A percentile compares a stretch with the other conserved stretches of the same genome.
Conservation (phyloP, 768 basidiomycete species). For the Neoboletus magnificus region DNA sequence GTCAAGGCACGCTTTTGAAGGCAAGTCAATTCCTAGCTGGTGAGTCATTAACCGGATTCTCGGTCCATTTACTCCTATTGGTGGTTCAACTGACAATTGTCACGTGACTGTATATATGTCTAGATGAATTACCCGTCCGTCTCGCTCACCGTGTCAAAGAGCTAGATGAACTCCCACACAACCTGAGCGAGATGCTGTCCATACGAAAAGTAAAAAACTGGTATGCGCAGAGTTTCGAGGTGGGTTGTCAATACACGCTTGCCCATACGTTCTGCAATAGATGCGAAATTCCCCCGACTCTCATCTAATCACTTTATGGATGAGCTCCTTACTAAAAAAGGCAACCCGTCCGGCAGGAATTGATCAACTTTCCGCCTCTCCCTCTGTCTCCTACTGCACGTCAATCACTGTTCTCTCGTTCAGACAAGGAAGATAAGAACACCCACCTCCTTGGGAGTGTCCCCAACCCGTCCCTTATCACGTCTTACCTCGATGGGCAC, state of each 20-base stretch:
- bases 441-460: conserved; percentile 62
- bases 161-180: conserved; percentile 90
- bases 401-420: conserved; percentile 54
- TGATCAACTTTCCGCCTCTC: conserved; percentile 83
- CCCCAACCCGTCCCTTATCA: conserved; percentile 73
- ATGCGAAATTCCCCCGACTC: not conserved
- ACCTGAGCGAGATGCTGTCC: conserved; percentile 84
- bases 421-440: conserved; percentile 34
- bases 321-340: not conserved
- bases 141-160: conserved; percentile 96
- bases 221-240: conserved; percentile 99
- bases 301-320: not conserved
- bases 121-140: conserved; percentile 92
- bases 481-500: conserved; percentile 31
- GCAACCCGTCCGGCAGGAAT: conserved; percentile 54
- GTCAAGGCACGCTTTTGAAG: conserved; percentile 89
- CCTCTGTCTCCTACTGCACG: conserved; percentile 64
- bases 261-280: not conserved
- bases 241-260: conserved; percentile 33
- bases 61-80: not conserved
- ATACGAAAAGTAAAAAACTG: conserved; percentile 96
- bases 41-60: conserved; percentile 27
- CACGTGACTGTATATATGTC: not conserved
- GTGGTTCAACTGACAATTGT: not conserved
- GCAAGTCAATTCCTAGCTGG: conserved; percentile 87